A percentile compares a stretch with the other conserved stretches of the same genome.
These are phyloP conservation scores for Fusarium neocosmosporiellum DNA, from an alignment of 2,329 filamentous ascomycete species.

Conservation along the genomic window DNA sequence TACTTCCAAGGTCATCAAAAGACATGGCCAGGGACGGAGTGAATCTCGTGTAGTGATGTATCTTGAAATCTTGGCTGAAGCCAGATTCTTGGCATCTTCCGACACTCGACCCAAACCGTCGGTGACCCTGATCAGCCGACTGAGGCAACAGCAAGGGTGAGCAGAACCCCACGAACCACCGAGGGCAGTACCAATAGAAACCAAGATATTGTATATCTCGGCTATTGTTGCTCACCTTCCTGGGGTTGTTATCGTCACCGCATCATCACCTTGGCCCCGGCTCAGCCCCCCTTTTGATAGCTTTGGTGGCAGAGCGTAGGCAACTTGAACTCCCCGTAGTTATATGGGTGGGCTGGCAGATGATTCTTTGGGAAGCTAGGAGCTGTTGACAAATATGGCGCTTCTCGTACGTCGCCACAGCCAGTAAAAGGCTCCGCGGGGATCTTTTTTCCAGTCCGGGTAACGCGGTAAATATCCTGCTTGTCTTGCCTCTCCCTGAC, in stretches of 20 bases:
- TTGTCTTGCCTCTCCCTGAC: neutral
- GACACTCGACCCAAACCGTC: neutral
- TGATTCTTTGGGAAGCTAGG: neutral
- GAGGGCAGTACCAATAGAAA: neutral
- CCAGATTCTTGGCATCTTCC: neutral
- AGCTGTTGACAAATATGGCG: neutral
- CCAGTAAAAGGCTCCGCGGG: neutral
- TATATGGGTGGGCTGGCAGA: neutral
- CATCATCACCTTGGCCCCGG: neutral
- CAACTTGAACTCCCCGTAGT: neutral
- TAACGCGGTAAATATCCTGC: neutral
- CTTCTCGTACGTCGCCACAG: neutral
- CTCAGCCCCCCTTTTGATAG: neutral
- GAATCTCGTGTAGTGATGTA: neutral
- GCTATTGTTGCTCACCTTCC: neutral
- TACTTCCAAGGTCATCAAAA: neutral
- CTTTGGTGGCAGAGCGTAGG: neutral
- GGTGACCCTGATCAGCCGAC: neutral
- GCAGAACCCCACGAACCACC: neutral
- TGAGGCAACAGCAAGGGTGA: neutral
- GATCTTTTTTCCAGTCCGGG: neutral
- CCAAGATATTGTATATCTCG: neutral
- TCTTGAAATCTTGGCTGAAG: neutral
- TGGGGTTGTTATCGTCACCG: neutral
- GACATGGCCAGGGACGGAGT: neutral